Conservation (phyloP, 345 rosid species). For the Linum trigynum region DNA sequence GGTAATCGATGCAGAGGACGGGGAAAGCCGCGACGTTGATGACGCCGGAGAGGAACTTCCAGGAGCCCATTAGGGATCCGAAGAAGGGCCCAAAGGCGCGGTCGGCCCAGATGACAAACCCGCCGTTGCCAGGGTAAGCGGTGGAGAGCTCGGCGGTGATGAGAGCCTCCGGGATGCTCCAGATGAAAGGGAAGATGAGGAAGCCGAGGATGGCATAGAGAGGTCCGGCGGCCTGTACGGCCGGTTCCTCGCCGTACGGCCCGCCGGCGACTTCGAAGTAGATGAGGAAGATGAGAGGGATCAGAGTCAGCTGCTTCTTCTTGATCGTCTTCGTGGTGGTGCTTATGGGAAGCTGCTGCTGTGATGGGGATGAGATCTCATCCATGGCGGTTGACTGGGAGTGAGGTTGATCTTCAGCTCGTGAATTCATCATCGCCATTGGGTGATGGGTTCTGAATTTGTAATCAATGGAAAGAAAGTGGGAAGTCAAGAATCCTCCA, state of each 20-base stretch:
- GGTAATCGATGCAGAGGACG: constrained; percentile 51
- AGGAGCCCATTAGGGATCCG: constrained; percentile 75
- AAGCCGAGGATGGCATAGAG: constrained; percentile 60
- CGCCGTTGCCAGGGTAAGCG: constrained; percentile 78
- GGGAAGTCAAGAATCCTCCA: neutral
- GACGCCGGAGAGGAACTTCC: constrained; percentile 74
- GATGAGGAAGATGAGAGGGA: constrained; percentile 75
- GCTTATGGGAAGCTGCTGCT: constrained; percentile 11
- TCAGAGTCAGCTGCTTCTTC: constrained; percentile 39
- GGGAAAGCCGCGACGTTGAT: constrained; percentile 76
- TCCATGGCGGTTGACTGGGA: neutral
- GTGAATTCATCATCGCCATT: no score
- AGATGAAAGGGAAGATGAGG: constrained; percentile 67
- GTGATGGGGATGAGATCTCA: neutral
- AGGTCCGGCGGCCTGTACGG: constrained; percentile 73
- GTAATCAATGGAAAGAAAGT: neutral
- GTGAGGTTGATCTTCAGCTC: neutral
- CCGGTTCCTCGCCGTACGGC: constrained; percentile 70
- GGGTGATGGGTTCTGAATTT: neutral
- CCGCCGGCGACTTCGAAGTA: constrained; percentile 95
- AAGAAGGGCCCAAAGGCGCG: constrained; percentile 62
- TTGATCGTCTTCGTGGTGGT: constrained; percentile 6
- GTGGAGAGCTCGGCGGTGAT: constrained; percentile 88
- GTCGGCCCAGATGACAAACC: constrained; percentile 76
- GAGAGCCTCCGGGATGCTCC: constrained; percentile 85